Conservation (phyloP, 2,329 filamentous ascomycete species). For the Myrmaecium sp. region DNA sequence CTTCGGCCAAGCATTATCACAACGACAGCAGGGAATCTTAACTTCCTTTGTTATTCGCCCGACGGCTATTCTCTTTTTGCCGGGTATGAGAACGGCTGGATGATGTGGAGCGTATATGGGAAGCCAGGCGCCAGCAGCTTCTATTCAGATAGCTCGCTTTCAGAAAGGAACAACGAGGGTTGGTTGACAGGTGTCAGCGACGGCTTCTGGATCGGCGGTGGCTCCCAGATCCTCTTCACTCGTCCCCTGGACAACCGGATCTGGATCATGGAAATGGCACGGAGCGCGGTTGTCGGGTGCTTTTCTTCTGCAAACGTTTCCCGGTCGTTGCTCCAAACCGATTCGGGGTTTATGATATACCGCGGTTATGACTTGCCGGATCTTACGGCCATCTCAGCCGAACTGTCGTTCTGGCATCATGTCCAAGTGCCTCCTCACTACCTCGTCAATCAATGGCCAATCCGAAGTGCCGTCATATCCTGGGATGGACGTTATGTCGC, state of each 20-base stretch:
- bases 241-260: conserved; percentile 56
- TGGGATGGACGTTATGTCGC: conserved; percentile 87
- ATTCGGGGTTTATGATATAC: conserved; percentile 78
- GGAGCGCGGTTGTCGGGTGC: conserved; percentile 82
- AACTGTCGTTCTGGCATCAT: conserved; percentile 89
- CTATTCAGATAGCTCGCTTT: conserved; percentile 45
- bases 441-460: conserved; percentile 83
- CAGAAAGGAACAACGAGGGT: conserved; percentile 52
- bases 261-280: conserved; percentile 81
- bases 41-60: conserved; percentile 69
- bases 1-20: conserved; percentile 53
- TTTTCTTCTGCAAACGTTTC: conserved; percentile 85
- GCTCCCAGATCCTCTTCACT: conserved; percentile 68
- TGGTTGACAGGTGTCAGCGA: conserved; percentile 70
- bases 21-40: conserved; percentile 51
- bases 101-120: conserved; percentile 93
- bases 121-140: conserved; percentile 81
- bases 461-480: conserved; percentile 72
- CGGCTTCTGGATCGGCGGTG: conserved; percentile 74
- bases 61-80: conserved; percentile 94
- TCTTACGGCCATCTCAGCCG: conserved; percentile 77
- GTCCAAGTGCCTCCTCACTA: conserved; percentile 73
- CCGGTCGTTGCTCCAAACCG: conserved; percentile 75
- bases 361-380: conserved; percentile 84
- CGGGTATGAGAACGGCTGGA: conserved; percentile 85